Percentiles rank a stretch among this genome's conserved stretches.
phyloP scores from a whole-genome alignment of 176 grass and related monocot species.

The Neostapfia colusana region DNA sequence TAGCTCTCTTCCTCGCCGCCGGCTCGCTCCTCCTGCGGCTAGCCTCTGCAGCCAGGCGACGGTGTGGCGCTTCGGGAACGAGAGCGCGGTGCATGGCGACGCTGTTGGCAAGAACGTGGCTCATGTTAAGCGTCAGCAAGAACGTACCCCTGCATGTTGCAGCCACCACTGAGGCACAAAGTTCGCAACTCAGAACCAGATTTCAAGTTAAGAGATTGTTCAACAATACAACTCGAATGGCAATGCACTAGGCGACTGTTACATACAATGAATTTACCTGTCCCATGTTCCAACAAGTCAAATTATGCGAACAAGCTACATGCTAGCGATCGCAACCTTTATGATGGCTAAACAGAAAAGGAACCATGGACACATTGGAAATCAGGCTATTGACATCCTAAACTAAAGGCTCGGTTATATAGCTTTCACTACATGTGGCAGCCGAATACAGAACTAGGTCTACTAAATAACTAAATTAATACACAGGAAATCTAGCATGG shows the following conservation, averaged over 20 bases:
- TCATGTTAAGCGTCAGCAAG: neutral
- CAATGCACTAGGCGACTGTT: constrained; percentile 1
- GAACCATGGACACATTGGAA: constrained; percentile 37
- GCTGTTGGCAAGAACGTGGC: neutral
- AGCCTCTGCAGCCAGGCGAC: neutral
- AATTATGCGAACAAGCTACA: constrained; percentile 36
- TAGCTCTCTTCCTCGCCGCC: constrained; percentile 15
- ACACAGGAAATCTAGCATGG: constrained; percentile 28
- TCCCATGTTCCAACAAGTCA: neutral
- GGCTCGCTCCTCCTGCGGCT: neutral
- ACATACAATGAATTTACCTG: constrained; percentile 25
- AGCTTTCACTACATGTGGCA: constrained; percentile 41
- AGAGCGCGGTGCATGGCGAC: neutral
- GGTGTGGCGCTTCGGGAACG: neutral
- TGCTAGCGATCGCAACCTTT: constrained; percentile 27
- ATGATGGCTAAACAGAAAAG: constrained; percentile 21
- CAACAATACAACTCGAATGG: neutral
- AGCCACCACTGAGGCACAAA: neutral
- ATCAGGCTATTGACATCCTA: constrained; percentile 51
- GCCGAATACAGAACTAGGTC: constrained; percentile 38
- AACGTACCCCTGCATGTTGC: too few species aligned
- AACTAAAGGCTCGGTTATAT: constrained; percentile 26
- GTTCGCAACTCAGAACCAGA: neutral
- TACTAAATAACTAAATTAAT: constrained; percentile 43
- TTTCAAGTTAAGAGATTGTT: neutral